Conservation (phyloP, 192 early-diverging fungal genomes). For the Phlyctochytrium bullatum region DNA sequence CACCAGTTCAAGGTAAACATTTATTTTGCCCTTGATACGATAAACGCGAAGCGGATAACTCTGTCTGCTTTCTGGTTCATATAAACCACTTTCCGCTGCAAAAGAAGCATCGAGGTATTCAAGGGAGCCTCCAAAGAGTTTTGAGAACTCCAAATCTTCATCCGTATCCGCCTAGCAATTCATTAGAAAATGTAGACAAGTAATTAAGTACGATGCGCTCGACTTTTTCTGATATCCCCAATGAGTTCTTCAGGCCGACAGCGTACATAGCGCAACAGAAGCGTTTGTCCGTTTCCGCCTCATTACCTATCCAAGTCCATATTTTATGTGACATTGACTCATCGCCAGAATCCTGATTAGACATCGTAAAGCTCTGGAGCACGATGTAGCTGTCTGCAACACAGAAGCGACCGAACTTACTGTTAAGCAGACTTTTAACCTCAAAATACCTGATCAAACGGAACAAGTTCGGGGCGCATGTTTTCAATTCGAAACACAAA, state of each 20-base stretch:
- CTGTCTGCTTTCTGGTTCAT: conserved; percentile 31
- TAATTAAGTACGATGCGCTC: conserved; percentile 16
- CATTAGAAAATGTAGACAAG: neutral
- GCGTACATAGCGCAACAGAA: conserved; percentile 54
- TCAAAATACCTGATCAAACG: conserved; percentile 8
- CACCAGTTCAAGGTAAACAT: conserved; percentile 35
- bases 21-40: conserved; percentile 25
- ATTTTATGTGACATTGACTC: conserved; percentile 29
- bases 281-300: conserved; percentile 50
- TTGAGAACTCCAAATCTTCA: conserved; percentile 12
- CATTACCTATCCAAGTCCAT: conserved; percentile 47
- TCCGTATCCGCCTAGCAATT: conserved; percentile 7
- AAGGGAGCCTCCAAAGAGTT: conserved; percentile 22
- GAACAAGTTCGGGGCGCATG: conserved; percentile 30
- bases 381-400: conserved; percentile 51
- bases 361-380: conserved; percentile 14
- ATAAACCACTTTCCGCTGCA: conserved; percentile 41
- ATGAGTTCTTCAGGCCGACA: conserved; percentile 43
- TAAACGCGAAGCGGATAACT: conserved; percentile 37
- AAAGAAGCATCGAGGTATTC: conserved; percentile 18
- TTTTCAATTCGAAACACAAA: conserved; percentile 46
- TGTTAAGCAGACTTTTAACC: neutral
- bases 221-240: conserved; percentile 23
- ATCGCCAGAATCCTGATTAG: neutral
- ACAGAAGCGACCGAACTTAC: conserved; percentile 40